Percentiles rank a stretch among this genome's conserved stretches.
Evolutionary conservation across 1,284 basidiomycete genomes (phyloP).

Genomic region (Phenoliferia sp.): DNA sequence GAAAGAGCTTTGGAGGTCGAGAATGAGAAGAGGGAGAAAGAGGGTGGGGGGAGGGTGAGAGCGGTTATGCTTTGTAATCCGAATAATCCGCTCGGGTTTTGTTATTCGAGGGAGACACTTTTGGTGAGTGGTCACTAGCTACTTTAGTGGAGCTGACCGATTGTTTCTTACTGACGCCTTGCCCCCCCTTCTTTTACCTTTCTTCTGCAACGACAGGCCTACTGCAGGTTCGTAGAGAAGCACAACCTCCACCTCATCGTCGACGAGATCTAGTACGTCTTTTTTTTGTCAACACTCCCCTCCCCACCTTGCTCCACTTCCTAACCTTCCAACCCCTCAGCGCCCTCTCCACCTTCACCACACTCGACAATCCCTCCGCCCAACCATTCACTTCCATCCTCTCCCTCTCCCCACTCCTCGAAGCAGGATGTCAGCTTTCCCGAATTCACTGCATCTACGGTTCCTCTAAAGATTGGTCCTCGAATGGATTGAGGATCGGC

Average conservation of each 20-base stretch:
- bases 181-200: background rate
- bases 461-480: conserved; percentile 48
- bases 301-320: background rate
- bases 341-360: background rate
- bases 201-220: conserved; percentile 33
- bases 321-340: background rate
- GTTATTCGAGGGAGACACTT: conserved; percentile 44
- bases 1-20: conserved; percentile 12
- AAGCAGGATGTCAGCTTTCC: conserved; percentile 44
- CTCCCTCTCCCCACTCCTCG: conserved; percentile 43
- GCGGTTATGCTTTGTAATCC: conserved; percentile 45
- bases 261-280: conserved; percentile 43
- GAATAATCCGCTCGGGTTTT: conserved; percentile 44
- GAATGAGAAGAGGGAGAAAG: conserved; percentile 3
- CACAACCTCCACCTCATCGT: conserved; percentile 46
- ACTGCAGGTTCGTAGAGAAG: conserved; percentile 46
- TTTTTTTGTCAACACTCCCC: no score
- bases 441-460: conserved; percentile 43
- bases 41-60: conserved; percentile 21
- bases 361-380: conserved; percentile 34
- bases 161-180: background rate
- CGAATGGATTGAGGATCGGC: conserved; percentile 46
- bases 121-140: conserved; percentile 26
- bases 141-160: background rate
- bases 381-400: conserved; percentile 45